Evolutionary conservation across 352 stramenopile genomes (phyloP).

Genomic region (Phytophthora colocasiae): DNA sequence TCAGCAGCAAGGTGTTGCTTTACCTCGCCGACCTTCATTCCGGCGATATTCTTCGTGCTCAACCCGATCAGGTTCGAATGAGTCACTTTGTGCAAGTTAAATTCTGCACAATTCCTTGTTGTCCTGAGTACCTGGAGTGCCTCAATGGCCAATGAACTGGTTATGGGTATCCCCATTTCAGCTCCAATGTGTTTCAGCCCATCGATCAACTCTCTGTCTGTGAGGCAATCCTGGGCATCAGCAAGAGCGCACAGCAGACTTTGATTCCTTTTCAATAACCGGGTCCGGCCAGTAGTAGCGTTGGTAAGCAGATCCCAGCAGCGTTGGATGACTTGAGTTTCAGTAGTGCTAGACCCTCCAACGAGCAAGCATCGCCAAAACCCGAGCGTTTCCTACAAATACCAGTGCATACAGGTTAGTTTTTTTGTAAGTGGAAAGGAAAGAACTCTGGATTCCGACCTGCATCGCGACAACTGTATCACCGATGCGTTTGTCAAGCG

Average conservation of each 20-base stretch:
- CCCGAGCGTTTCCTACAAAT: slow-evolving; percentile 46
- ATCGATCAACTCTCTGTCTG: slow-evolving; percentile 50
- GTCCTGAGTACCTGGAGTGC: slow-evolving; percentile 32
- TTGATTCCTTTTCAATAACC: slow-evolving; percentile 31
- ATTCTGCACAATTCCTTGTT: slow-evolving; percentile 6
- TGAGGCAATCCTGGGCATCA: slow-evolving; percentile 39
- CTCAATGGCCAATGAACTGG: slow-evolving; percentile 25
- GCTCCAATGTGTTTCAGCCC: slow-evolving; percentile 47
- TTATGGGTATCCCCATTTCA: slow-evolving; percentile 35
- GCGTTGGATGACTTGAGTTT: slow-evolving; percentile 18
- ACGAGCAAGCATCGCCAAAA: slow-evolving; percentile 70
- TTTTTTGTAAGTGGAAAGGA: neutral
- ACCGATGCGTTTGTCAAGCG: slow-evolving; percentile 59
- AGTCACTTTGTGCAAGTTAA: slow-evolving; percentile 3
- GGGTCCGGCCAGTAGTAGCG: slow-evolving; percentile 4
- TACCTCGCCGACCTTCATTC: slow-evolving; percentile 56
- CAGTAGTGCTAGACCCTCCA: slow-evolving; percentile 15
- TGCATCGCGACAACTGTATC: slow-evolving; percentile 53
- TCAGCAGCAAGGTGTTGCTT: slow-evolving; percentile 41
- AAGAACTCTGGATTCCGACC: slow-evolving; percentile 37
- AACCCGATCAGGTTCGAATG: slow-evolving; percentile 29
- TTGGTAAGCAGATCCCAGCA: slow-evolving; percentile 47
- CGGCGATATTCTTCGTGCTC: slow-evolving; percentile 40
- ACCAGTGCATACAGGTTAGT: slow-evolving; percentile 14
- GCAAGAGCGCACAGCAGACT: slow-evolving; percentile 46